Conservation (phyloP, 805 yeast genomes). For the Candida sanyiensis region DNA sequence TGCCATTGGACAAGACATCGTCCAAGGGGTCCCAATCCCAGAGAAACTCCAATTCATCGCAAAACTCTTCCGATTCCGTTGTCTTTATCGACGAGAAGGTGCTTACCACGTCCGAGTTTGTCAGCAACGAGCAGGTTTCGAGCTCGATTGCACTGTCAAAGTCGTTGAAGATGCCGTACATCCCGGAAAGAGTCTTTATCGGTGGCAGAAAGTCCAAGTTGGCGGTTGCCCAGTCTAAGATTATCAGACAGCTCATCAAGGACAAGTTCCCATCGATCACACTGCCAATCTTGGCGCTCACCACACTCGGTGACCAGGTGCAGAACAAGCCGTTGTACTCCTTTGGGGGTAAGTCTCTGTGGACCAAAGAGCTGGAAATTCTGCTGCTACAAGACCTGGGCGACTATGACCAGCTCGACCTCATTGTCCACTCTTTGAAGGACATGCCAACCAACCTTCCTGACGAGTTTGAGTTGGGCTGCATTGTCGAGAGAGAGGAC, state of each 20-base stretch:
- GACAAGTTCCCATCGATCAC: conserved; percentile 53
- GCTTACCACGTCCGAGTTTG: conserved; percentile 2
- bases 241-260: conserved; percentile 57
- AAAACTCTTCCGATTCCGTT: conserved; percentile 19
- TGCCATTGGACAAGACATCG: conserved; percentile 7
- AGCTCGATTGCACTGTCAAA: conserved; percentile 8
- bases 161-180: conserved; percentile 17
- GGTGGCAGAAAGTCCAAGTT: conserved; percentile 88
- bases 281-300: conserved; percentile 74
- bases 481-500: conserved; percentile 80
- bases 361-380: conserved; percentile 94
- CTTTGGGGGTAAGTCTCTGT: conserved; percentile 92
- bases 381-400: conserved; percentile 60
- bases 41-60: conserved; percentile 8
- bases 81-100: conserved; percentile 19
- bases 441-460: conserved; percentile 91
- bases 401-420: conserved; percentile 62
- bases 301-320: conserved; percentile 87
- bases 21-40: conserved; percentile 4
- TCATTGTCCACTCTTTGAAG: conserved; percentile 90
- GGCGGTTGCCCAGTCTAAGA: conserved; percentile 82
- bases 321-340: conserved; percentile 82
- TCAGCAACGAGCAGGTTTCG: conserved; percentile 3
- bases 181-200: conserved; percentile 35
- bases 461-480: conserved; percentile 83